These are phyloP conservation scores for Boletales sp. DNA, from an alignment of 768 basidiomycete species.

Conservation along the genomic window DNA sequence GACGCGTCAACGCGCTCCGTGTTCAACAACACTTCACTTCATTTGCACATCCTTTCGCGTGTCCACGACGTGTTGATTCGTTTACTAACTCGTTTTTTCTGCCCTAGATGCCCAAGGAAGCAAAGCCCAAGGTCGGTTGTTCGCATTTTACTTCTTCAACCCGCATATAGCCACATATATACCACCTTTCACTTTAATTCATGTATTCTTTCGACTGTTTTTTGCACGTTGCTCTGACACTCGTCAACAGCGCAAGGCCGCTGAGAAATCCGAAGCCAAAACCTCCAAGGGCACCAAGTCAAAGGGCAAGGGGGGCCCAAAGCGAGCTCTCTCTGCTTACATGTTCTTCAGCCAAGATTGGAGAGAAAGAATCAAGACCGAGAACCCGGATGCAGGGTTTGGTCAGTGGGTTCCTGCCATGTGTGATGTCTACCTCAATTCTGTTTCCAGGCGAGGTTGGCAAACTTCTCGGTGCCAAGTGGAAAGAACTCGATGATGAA, in stretches of 20 bases:
- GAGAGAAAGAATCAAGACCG: conserved; percentile 91
- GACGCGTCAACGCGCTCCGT: conserved; percentile 36
- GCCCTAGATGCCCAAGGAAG: conserved; percentile 75
- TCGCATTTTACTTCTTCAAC: conserved; percentile 1
- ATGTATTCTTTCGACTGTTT: neutral
- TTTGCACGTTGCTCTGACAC: conserved; percentile 12
- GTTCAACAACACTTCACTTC: conserved; percentile 24
- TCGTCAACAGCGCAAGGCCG: conserved; percentile 62
- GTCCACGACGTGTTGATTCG: conserved; percentile 38
- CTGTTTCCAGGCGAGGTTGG: conserved; percentile 74
- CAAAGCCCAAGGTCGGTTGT: conserved; percentile 62
- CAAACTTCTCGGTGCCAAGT: conserved; percentile 91
- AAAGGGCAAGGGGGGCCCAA: conserved; percentile 63
- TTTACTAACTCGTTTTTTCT: conserved; percentile 32
- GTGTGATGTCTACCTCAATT: conserved; percentile 2
- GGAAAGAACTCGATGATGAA: conserved; percentile 90
- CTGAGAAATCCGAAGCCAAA: conserved; percentile 58
- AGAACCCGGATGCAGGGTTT: conserved; percentile 93
- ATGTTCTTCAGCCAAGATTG: conserved; percentile 99
- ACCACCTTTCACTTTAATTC: conserved; percentile 9
- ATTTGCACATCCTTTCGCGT: conserved; percentile 30
- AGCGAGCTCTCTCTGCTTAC: conserved; percentile 92
- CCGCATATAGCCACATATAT: conserved; percentile 17
- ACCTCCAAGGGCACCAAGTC: conserved; percentile 65
- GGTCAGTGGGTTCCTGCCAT: conserved; percentile 44